Evolutionary conservation across 306 rosid species (phyloP).

Genomic region (Glycyrrhiza uralensis): DNA sequence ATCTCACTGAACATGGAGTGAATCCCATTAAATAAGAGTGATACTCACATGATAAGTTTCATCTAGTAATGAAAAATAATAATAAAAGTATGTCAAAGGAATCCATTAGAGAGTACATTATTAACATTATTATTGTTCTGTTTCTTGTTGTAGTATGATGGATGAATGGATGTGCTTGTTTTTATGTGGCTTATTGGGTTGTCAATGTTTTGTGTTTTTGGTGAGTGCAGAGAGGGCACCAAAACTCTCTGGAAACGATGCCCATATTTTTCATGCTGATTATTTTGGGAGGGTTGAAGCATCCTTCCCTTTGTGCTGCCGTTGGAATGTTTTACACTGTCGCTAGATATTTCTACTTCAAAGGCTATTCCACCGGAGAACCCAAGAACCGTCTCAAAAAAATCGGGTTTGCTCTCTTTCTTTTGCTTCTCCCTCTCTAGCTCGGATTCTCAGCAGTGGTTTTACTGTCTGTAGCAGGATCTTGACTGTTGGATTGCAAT

Average conservation of each 20-base stretch:
- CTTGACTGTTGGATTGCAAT: no score
- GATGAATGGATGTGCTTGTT: neutral
- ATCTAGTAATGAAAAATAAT: no score
- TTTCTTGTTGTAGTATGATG: neutral
- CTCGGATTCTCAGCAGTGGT: no score
- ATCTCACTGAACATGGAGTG: no score
- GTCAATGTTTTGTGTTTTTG: neutral
- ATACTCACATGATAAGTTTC: no score
- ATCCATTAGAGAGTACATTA: no score
- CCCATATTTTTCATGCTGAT: constrained; percentile 53
- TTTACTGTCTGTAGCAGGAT: no score
- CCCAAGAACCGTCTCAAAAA: constrained; percentile 61
- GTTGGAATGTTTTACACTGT: constrained; percentile 49
- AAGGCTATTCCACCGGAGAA: constrained; percentile 71
- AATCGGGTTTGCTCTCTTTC: constrained; percentile 45
- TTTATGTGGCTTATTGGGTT: neutral
- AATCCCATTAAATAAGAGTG: no score
- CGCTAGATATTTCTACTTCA: constrained; percentile 67
- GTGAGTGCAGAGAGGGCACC: constrained; percentile 71
- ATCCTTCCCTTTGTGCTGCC: constrained; percentile 43
- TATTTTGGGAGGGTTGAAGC: constrained; percentile 68
- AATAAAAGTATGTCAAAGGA: no score
- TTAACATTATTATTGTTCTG: neutral
- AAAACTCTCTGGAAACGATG: constrained; percentile 72
- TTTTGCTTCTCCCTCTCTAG: neutral